These are phyloP conservation scores for Naganishia randhawae DNA, from an alignment of 768 basidiomycete genomes.

Conservation along the genomic window DNA sequence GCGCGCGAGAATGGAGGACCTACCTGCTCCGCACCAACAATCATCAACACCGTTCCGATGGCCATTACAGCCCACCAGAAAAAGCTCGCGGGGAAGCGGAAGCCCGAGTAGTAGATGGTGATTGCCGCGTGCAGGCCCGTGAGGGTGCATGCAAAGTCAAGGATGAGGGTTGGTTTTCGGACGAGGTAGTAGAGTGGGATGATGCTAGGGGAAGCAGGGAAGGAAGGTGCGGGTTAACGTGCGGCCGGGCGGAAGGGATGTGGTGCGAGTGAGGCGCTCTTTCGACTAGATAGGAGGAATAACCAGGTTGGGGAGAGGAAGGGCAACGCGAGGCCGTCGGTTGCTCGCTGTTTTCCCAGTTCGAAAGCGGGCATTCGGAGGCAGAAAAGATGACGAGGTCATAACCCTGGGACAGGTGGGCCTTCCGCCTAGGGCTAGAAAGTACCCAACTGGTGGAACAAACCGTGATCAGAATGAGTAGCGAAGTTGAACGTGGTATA, in stretches of 20 bases:
- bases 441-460: no score
- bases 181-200: slow-evolving; percentile 82
- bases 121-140: slow-evolving; percentile 86
- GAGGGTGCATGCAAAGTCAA: slow-evolving; percentile 89
- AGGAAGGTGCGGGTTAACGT: background rate
- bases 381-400: no score
- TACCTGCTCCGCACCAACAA: slow-evolving; percentile 82
- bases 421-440: no score
- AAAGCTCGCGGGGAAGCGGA: slow-evolving; percentile 69
- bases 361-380: no score
- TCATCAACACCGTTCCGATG: slow-evolving; percentile 66
- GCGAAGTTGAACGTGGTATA: no score
- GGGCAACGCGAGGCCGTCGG: no score
- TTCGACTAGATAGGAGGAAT: no score
- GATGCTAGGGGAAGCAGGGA: slow-evolving; percentile 55
- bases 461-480: no score
- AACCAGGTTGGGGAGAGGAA: no score
- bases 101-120: slow-evolving; percentile 82
- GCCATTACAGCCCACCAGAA: slow-evolving; percentile 87
- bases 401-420: no score
- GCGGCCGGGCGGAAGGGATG: background rate
- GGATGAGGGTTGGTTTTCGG: slow-evolving; percentile 84
- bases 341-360: no score
- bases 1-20: slow-evolving; percentile 55
- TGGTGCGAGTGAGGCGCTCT: no score